Percentiles rank a stretch among this genome's conserved stretches.
phyloP scores from a whole-genome alignment of 2,329 filamentous ascomycete species.

The Epichloe baconii region DNA sequence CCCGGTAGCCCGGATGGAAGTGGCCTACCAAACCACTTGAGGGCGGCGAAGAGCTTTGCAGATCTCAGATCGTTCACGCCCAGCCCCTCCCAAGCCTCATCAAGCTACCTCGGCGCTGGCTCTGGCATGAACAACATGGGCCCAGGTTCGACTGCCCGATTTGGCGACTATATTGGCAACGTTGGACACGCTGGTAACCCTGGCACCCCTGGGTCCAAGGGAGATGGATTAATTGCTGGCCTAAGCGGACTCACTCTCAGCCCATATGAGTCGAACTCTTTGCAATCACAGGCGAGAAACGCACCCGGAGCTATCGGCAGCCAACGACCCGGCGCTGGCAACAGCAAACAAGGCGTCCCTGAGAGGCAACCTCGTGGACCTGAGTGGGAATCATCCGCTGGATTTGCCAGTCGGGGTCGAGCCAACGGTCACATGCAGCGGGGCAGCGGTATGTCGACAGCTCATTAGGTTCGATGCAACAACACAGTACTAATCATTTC shows the following conservation, averaged over 20 bases:
- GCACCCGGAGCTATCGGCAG: constrained; percentile 52
- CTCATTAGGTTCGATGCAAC: neutral
- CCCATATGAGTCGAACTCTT: constrained; percentile 32
- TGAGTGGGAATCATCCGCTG: constrained; percentile 42
- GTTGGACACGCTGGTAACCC: constrained; percentile 22
- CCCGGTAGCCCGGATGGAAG: constrained; percentile 60
- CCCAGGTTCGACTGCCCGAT: constrained; percentile 24
- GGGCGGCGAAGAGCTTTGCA: constrained; percentile 91
- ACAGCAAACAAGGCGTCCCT: constrained; percentile 31
- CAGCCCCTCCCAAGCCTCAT: constrained; percentile 73
- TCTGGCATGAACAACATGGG: constrained; percentile 42
- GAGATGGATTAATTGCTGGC: constrained; percentile 32
- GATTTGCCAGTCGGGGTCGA: constrained; percentile 41
- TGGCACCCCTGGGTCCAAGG: constrained; percentile 25
- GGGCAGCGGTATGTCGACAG: constrained; percentile 39
- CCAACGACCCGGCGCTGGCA: constrained; percentile 42
- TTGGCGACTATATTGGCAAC: constrained; percentile 32
- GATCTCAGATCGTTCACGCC: constrained; percentile 91
- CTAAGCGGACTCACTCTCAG: constrained; percentile 39
- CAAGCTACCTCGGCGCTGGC: constrained; percentile 51
- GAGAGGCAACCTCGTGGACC: constrained; percentile 53
- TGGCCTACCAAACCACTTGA: constrained; percentile 62
- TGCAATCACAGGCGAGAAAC: constrained; percentile 26
- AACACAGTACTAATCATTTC: neutral
- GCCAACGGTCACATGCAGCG: constrained; percentile 48